A percentile compares a stretch with the other conserved stretches of the same genome.
Evolutionary conservation across 768 basidiomycete species (phyloP).

Genomic region (Serendipita sp.): DNA sequence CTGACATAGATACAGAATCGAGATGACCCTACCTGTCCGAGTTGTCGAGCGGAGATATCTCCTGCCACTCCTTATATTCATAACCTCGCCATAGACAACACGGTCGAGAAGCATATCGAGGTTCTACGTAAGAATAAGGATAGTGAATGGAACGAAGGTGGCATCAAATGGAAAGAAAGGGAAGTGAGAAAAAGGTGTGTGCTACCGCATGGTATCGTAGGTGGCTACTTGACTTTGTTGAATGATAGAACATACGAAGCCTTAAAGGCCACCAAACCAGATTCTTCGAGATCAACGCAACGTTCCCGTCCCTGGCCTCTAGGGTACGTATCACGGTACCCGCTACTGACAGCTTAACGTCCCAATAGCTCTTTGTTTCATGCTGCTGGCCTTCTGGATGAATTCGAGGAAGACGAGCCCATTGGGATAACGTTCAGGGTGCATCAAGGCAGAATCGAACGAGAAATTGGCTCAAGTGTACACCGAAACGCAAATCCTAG

Average conservation of each 20-base stretch:
- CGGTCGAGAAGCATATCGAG: slow-evolving; percentile 1
- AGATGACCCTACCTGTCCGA: background rate
- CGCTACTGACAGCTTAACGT: no score
- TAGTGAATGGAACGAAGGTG: background rate
- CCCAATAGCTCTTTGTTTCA: no score
- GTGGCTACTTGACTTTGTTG: background rate
- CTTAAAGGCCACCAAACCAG: background rate
- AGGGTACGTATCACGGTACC: no score
- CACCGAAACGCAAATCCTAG: no score
- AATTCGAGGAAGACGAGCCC: no score
- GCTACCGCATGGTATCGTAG: background rate
- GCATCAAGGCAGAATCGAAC: no score
- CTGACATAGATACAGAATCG: background rate
- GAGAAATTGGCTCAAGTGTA: no score
- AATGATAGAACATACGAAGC: background rate
- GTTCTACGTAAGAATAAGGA: background rate
- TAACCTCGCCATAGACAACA: background rate
- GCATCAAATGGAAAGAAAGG: background rate
- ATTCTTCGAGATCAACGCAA: no score
- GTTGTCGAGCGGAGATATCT: background rate
- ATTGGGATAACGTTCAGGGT: no score
- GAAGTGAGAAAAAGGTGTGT: background rate
- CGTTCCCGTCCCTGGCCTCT: no score
- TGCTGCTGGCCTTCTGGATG: no score
- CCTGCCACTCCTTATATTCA: background rate